Evolutionary conservation across 2,329 filamentous ascomycete genomes (phyloP), one percentile per base, ranked within the genome.

Genomic region (Nemania sp.): DNA sequence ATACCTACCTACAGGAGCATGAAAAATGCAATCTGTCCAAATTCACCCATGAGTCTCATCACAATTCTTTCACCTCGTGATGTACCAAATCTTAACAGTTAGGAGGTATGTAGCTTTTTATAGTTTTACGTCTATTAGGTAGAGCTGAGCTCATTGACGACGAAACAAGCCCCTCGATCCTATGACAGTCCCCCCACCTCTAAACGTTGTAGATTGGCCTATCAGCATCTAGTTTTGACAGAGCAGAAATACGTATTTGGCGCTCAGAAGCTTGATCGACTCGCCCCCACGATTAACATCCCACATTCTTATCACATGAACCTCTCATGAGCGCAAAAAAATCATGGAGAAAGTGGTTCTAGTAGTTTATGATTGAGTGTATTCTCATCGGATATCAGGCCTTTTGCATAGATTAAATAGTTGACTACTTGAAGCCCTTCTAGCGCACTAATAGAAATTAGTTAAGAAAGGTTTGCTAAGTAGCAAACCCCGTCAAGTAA

Each of bases 11-110:
- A 24, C n/a, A 18, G 26, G 24, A 32, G 8, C n/a, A n/a, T n/a
- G n/a, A 18, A 32, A 66, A 62, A n/a, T 65, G 62, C 27, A 55
- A 66, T 62, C 57, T 68, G 66, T 68, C 62, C 62, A 45, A 3
- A 58, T 4, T 59, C 20, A n/a, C 26, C 24, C 24, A 45, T 26
- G 47, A 54, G 38, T 47, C 27, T 26, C 11, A 24, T 53, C 18
- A 32, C 18, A 22, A 53, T 53, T 8, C 27, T 26, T n/a, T 41
- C 20, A 47, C 61, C 47, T 52, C 35, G 49, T 53, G 27, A 45
- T 29, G 3, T 49, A 13, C 56, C 41, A n/a, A n/a, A n/a, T 45
- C 13, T 15, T 20, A 18, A 45, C 11, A 45, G 29, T 11, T 41
- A 41, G 6, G 13, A 15, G 18, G 43, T 49, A 49, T 7, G 5